These are phyloP conservation scores for Aspergillus fructus DNA, from an alignment of 2,329 filamentous ascomycete genomes.

Conservation along the genomic window DNA sequence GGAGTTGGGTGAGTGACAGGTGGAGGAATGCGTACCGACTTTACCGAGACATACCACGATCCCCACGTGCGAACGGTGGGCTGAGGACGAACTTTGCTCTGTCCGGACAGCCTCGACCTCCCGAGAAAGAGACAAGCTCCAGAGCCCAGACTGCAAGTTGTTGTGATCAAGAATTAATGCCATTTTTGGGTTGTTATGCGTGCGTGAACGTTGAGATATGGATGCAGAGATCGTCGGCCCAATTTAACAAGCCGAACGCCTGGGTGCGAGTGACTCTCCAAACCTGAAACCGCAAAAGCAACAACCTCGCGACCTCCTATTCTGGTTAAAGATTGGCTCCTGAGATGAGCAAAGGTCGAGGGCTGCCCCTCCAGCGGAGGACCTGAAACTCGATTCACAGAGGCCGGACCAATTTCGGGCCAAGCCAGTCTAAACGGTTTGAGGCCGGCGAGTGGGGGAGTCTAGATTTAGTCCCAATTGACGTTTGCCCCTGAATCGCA, in stretches of 20 bases:
- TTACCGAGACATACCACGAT: neutral
- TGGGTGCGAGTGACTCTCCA: neutral
- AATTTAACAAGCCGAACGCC: neutral
- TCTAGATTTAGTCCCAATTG: constrained; percentile 2
- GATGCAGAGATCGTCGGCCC: neutral
- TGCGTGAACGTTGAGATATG: constrained; percentile 8
- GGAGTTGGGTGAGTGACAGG: neutral
- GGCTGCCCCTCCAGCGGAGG: neutral
- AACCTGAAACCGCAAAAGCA: neutral
- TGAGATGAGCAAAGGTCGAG: neutral
- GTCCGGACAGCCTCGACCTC: neutral
- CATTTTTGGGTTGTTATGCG: neutral
- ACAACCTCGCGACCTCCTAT: neutral
- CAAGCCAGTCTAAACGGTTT: constrained; percentile 1
- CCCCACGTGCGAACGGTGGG: neutral
- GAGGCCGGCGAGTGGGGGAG: constrained; percentile 2
- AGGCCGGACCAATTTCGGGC: neutral
- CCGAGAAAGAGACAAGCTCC: neutral
- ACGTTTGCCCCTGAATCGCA: constrained; percentile 9
- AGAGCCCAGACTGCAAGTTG: neutral
- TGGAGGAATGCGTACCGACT: neutral
- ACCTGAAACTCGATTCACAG: neutral
- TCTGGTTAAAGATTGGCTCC: neutral
- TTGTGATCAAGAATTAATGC: neutral
- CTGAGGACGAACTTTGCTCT: neutral